These are phyloP conservation scores for Fusarium siculi DNA, from an alignment of 2,329 filamentous ascomycete genomes.

Conservation along the genomic window DNA sequence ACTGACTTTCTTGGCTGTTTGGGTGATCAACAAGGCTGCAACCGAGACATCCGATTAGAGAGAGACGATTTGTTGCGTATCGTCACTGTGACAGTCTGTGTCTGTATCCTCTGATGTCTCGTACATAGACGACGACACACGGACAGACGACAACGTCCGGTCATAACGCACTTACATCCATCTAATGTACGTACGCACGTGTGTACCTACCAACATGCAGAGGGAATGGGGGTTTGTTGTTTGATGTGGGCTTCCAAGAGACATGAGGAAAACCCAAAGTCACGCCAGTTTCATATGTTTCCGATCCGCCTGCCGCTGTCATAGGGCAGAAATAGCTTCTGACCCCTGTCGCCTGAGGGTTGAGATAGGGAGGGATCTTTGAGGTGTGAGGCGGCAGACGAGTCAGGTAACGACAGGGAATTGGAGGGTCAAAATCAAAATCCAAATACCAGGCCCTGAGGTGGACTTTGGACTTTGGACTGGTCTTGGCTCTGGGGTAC, in stretches of 20 bases:
- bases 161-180: background rate
- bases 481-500: conserved; percentile 7
- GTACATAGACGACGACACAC: background rate
- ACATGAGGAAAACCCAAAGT: conserved; percentile 30
- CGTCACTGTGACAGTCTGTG: conserved; percentile 16
- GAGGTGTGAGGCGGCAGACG: conserved; percentile 19
- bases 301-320: background rate
- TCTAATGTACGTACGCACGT: background rate
- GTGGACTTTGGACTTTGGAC: background rate
- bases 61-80: background rate
- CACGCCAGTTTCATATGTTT: conserved; percentile 30
- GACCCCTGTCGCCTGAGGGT: conserved; percentile 14
- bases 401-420: conserved; percentile 19
- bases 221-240: background rate
- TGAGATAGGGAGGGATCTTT: conserved; percentile 22
- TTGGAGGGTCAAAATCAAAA: conserved; percentile 20
- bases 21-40: conserved; percentile 22
- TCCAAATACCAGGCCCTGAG: conserved; percentile 14
- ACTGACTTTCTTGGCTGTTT: conserved; percentile 18
- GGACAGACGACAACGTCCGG: background rate
- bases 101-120: conserved; percentile 17
- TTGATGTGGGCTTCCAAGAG: conserved; percentile 8
- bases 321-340: conserved; percentile 28
- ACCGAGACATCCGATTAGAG: conserved; percentile 32
- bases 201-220: background rate